These are phyloP conservation scores for Citrus cavaleriei DNA, from an alignment of 345 rosid genomes.

Conservation along the genomic window DNA sequence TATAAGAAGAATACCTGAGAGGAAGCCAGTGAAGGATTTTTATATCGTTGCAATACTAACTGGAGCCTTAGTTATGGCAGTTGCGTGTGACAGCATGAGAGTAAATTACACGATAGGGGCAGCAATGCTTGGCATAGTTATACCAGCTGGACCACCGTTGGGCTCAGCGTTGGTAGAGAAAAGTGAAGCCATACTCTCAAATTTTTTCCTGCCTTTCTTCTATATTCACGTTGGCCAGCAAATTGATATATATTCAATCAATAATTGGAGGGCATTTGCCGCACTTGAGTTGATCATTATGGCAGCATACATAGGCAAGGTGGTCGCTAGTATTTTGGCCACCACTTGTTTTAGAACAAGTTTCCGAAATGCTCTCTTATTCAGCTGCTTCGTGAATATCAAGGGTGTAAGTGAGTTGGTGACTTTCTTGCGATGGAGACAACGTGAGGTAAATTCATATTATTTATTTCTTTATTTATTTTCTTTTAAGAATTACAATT, in stretches of 20 bases:
- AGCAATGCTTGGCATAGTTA: constrained; percentile 12
- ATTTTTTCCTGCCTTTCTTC: constrained; percentile 26
- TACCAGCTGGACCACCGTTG: constrained; percentile 33
- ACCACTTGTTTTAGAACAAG: background rate
- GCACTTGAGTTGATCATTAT: background rate
- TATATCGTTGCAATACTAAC: background rate
- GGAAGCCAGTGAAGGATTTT: constrained; percentile 16
- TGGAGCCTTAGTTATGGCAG: constrained; percentile 5
- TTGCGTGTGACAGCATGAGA: constrained; percentile 9
- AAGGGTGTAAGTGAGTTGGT: constrained; percentile 20
- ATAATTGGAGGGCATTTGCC: background rate
- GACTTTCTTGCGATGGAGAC: background rate
- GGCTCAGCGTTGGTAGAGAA: constrained; percentile 26
- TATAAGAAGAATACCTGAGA: constrained; percentile 14
- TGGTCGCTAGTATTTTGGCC: constrained; percentile 2
- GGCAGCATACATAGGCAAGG: constrained; percentile 1
- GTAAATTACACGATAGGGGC: constrained; percentile 2
- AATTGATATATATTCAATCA: background rate
- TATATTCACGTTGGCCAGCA: constrained; percentile 12
- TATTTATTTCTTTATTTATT: too few species aligned
- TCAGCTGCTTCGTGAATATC: constrained; percentile 22
- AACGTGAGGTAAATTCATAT: too few species aligned
- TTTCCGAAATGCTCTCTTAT: constrained; percentile 15
- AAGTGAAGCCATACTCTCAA: constrained; percentile 20
- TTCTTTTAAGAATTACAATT: too few species aligned